A percentile compares a stretch with the other conserved stretches of the same genome.
These are phyloP conservation scores for Citrus mangshanensis DNA, from an alignment of 345 rosid genomes.

Conservation along the genomic window DNA sequence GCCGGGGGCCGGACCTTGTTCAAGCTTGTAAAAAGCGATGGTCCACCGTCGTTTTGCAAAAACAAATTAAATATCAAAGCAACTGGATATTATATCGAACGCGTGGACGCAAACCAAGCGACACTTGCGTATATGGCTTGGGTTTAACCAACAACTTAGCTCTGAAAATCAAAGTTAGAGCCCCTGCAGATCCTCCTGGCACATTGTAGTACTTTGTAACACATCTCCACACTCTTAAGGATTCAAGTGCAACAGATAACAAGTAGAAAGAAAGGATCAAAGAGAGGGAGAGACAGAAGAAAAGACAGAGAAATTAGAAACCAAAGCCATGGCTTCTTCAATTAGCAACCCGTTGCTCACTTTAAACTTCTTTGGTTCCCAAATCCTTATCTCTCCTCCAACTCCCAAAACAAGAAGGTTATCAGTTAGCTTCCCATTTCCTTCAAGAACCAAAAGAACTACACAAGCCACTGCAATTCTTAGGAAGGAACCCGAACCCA, in stretches of 20 bases:
- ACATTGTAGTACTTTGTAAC: too few relatives aligned
- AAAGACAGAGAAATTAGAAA: not conserved
- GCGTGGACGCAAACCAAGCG: conserved; percentile 44
- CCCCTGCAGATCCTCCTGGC: too few relatives aligned
- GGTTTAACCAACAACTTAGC: conserved; percentile 10
- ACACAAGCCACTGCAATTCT: conserved; percentile 19
- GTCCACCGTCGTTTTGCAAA: not conserved
- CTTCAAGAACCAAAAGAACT: conserved; percentile 9
- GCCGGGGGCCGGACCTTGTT: too few relatives aligned
- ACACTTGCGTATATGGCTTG: conserved; percentile 27
- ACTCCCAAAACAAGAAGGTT: conserved; percentile 49
- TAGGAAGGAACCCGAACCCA: conserved; percentile 25
- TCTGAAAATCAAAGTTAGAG: conserved; percentile 4
- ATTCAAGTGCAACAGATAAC: not conserved
- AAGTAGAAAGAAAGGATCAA: not conserved
- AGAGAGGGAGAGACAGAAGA: too few relatives aligned
- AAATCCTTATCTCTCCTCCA: conserved; percentile 40
- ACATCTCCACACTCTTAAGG: not conserved
- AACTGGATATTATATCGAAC: conserved; percentile 35
- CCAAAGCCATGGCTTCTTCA: conserved; percentile 36
- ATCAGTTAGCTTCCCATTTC: conserved; percentile 19
- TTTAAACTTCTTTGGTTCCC: conserved; percentile 41
- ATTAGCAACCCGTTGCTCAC: conserved; percentile 36
- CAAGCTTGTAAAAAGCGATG: too few relatives aligned
- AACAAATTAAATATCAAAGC: not conserved